phyloP scores from a whole-genome alignment of 2,329 filamentous ascomycete genomes.

The Pseudogymnoascus sp. region DNA sequence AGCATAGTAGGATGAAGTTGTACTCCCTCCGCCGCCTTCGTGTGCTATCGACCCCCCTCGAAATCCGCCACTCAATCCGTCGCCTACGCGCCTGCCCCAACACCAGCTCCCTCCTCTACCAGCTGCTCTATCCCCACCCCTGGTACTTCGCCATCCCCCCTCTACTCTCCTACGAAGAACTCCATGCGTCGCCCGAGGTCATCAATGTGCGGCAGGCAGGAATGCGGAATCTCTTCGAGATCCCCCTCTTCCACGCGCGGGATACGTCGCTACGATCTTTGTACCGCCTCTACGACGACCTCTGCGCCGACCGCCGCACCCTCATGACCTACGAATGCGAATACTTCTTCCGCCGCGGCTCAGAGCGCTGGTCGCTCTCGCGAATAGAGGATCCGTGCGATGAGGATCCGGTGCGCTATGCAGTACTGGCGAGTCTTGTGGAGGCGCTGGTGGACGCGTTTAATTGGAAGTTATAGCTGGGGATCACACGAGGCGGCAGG shows the following conservation, averaged over 20 bases:
- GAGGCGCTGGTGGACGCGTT: constrained; percentile 23
- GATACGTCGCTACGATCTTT: constrained; percentile 26
- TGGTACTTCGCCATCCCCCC: neutral
- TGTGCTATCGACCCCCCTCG: neutral
- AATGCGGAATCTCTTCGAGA: constrained; percentile 23
- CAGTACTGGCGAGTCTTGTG: constrained; percentile 22
- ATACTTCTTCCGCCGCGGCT: constrained; percentile 25
- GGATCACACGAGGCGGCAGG: neutral
- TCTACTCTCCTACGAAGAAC: neutral
- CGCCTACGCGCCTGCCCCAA: neutral
- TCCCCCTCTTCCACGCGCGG: constrained; percentile 24
- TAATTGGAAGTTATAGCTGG: constrained; percentile 16
- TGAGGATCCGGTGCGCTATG: constrained; percentile 24
- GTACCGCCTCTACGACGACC: constrained; percentile 25
- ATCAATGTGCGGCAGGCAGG: neutral
- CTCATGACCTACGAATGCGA: constrained; percentile 10
- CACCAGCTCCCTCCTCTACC: neutral
- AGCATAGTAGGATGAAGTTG: neutral
- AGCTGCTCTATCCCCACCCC: neutral
- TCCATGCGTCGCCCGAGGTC: neutral
- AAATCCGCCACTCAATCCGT: neutral
- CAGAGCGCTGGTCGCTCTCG: constrained; percentile 18
- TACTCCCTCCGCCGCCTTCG: neutral
- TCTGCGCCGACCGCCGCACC: neutral
- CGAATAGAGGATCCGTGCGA: constrained; percentile 24